Conservation (phyloP, 2,329 filamentous ascomycete species). For the Diplodia mutila region DNA sequence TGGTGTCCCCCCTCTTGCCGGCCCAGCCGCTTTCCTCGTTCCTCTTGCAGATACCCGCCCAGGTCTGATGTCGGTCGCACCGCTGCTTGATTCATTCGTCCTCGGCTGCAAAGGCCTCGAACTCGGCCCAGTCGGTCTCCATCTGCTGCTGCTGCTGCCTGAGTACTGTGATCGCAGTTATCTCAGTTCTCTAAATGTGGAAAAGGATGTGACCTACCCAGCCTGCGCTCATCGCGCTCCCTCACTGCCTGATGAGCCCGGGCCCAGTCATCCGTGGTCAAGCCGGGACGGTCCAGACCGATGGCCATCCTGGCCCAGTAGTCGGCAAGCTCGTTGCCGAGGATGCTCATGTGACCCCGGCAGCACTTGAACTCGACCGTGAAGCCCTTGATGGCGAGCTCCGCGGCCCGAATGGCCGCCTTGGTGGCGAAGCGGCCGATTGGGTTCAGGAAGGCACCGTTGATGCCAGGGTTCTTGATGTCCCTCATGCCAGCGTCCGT, state of each 20-base stretch:
- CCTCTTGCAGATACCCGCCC: not conserved
- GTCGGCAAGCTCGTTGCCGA: not conserved
- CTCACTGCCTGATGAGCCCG: not conserved
- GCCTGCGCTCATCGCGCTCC: not conserved
- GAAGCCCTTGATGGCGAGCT: not conserved
- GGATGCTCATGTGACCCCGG: not conserved
- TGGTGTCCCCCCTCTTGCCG: conserved; percentile 11
- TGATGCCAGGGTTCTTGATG: not conserved
- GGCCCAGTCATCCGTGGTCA: not conserved
- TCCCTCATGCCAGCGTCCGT: not conserved
- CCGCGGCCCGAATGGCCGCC: not conserved
- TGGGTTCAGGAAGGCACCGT: not conserved
- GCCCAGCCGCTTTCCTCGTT: not conserved
- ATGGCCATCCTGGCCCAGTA: not conserved
- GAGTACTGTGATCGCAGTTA: not conserved
- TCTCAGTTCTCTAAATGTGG: not conserved
- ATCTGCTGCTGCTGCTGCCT: not conserved
- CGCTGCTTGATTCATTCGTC: not conserved
- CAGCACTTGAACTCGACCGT: not conserved
- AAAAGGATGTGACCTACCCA: not conserved
- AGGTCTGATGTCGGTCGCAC: not conserved
- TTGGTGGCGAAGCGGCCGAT: not conserved
- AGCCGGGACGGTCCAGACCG: not conserved
- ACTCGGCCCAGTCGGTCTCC: not conserved
- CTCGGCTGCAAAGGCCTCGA: not conserved